phyloP scores from a whole-genome alignment of 768 basidiomycete species.

The Galerina marginata region DNA sequence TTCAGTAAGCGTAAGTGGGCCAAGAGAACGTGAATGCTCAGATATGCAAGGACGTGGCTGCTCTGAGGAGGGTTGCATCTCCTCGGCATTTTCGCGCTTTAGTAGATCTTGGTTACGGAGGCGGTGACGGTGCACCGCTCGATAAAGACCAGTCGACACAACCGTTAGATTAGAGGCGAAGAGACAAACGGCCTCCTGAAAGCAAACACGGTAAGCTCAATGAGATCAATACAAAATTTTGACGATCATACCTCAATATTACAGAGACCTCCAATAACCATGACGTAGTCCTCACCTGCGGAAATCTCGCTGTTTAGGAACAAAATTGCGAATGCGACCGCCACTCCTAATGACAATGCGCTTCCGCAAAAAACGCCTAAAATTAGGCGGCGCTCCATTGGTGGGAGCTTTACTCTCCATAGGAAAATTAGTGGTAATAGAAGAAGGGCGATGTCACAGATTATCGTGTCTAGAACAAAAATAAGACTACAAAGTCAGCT shows the following conservation, averaged over 20 bases:
- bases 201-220: too few relatives aligned
- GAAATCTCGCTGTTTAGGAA: background rate
- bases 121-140: background rate
- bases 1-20: too few relatives aligned
- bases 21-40: too few relatives aligned
- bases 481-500: background rate
- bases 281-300: background rate
- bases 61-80: too few relatives aligned
- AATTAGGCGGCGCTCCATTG: background rate
- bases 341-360: background rate
- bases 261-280: background rate
- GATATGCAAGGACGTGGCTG: too few relatives aligned
- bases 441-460: background rate
- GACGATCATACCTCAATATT: background rate
- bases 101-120: too few relatives aligned
- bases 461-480: background rate
- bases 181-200: background rate
- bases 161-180: slow-evolving; percentile 4
- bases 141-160: slow-evolving; percentile 4
- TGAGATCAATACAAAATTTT: too few relatives aligned
- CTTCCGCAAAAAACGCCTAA: background rate
- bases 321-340: background rate
- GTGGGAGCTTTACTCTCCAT: slow-evolving; percentile 1
- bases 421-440: background rate
- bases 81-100: too few relatives aligned